Percentiles rank a stretch among this genome's conserved stretches.
Conservation (phyloP, 768 basidiomycete genomes). For the Rhodotorula toruloides region DNA sequence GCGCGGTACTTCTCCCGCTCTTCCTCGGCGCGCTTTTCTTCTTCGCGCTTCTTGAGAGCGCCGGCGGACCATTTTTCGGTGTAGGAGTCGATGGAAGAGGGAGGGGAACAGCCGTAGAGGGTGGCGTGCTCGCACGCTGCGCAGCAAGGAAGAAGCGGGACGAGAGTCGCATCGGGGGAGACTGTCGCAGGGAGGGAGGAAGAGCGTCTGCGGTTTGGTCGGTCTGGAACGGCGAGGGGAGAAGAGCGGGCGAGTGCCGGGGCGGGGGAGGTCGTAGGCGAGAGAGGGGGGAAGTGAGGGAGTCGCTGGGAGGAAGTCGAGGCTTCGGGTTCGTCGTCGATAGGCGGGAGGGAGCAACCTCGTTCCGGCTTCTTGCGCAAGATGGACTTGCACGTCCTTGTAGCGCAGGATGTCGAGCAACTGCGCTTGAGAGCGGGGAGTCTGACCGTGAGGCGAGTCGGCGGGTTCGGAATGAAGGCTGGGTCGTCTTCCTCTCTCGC, state of each 20-base stretch:
- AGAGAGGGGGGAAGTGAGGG: slow-evolving; percentile 3
- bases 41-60: too few species aligned
- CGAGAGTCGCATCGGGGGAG: neutral
- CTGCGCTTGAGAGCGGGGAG: slow-evolving; percentile 3
- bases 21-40: too few species aligned
- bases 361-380: neutral
- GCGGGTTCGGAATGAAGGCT: neutral
- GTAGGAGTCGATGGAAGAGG: too few species aligned
- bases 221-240: too few species aligned
- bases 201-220: too few species aligned
- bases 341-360: neutral
- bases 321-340: too few species aligned
- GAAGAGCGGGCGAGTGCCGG: neutral
- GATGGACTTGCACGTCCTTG: neutral
- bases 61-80: too few species aligned
- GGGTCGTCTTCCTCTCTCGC: neutral
- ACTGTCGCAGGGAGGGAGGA: too few species aligned
- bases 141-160: slow-evolving; percentile 16
- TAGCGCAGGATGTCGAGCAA: neutral
- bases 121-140: neutral
- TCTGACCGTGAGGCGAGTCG: slow-evolving; percentile 1
- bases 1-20: too few species aligned
- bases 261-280: neutral
- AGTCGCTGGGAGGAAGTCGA: neutral
- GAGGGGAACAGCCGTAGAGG: slow-evolving; percentile 10